Percentiles rank a stretch among this genome's conserved stretches.
Conservation (phyloP, 306 rosid genomes). For the Cucumis sativus region DNA sequence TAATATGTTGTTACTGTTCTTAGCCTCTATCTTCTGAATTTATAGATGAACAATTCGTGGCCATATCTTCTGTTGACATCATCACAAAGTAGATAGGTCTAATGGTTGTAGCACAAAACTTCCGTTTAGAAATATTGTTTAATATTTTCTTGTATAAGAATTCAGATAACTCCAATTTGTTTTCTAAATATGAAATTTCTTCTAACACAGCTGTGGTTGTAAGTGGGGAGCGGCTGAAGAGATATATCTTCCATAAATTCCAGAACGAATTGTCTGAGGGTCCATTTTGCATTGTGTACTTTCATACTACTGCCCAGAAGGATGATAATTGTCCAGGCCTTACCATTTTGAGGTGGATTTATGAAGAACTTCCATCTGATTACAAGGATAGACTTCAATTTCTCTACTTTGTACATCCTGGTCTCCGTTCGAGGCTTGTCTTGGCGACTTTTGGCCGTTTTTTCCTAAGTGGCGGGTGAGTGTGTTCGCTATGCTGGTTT, state of each 20-base stretch:
- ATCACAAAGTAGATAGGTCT: background rate
- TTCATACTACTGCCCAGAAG: conserved; percentile 67
- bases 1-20: background rate
- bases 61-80: background rate
- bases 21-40: background rate
- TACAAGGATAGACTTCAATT: conserved; percentile 74
- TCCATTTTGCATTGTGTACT: conserved; percentile 70
- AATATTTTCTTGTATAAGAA: background rate
- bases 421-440: conserved; percentile 74
- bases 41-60: background rate
- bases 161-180: background rate
- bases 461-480: conserved; percentile 87
- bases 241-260: conserved; percentile 55
- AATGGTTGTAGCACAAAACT: background rate
- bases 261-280: conserved; percentile 65
- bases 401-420: conserved; percentile 80
- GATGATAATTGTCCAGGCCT: conserved; percentile 93
- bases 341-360: conserved; percentile 91
- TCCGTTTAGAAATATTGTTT: background rate
- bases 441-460: conserved; percentile 80
- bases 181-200: background rate
- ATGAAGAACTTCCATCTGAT: conserved; percentile 67
- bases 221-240: conserved; percentile 71
- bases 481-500: background rate
- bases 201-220: conserved; percentile 52